phyloP scores from a whole-genome alignment of 371 early-diverging fungal genomes.

The Apophysomyces variabilis region DNA sequence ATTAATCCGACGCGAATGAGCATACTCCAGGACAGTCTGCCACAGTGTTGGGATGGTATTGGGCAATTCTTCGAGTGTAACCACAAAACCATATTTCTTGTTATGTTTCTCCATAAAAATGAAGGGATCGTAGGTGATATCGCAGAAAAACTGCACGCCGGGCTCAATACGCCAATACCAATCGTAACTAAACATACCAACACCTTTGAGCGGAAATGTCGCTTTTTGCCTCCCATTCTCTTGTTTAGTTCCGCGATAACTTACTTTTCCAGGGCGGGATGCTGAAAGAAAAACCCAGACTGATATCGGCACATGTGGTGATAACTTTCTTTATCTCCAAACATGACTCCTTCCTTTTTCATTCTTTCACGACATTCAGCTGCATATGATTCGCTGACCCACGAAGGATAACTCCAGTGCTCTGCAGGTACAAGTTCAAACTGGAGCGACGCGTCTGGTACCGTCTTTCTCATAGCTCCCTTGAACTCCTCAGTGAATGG shows the following conservation, averaged over 20 bases:
- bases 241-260: neutral
- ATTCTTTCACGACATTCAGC: constrained; percentile 56
- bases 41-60: constrained; percentile 82
- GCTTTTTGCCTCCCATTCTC: neutral
- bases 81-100: constrained; percentile 80
- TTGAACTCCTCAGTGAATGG: constrained; percentile 55
- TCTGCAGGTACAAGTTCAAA: constrained; percentile 74
- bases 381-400: constrained; percentile 67
- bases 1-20: constrained; percentile 50
- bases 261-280: constrained; percentile 78
- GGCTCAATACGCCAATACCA: constrained; percentile 96
- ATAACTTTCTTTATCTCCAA: constrained; percentile 52
- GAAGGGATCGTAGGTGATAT: constrained; percentile 88
- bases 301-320: constrained; percentile 80
- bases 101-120: constrained; percentile 73
- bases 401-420: constrained; percentile 77
- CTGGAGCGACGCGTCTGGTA: constrained; percentile 61
- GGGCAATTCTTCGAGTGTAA: constrained; percentile 71
- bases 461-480: constrained; percentile 35
- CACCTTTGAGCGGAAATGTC: neutral
- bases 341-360: constrained; percentile 36
- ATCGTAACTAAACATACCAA: constrained; percentile 59
- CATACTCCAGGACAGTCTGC: constrained; percentile 59
- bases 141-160: constrained; percentile 78
- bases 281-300: constrained; percentile 90